phyloP scores from a whole-genome alignment of 768 basidiomycete genomes.

The Coprinellus micaceus region DNA sequence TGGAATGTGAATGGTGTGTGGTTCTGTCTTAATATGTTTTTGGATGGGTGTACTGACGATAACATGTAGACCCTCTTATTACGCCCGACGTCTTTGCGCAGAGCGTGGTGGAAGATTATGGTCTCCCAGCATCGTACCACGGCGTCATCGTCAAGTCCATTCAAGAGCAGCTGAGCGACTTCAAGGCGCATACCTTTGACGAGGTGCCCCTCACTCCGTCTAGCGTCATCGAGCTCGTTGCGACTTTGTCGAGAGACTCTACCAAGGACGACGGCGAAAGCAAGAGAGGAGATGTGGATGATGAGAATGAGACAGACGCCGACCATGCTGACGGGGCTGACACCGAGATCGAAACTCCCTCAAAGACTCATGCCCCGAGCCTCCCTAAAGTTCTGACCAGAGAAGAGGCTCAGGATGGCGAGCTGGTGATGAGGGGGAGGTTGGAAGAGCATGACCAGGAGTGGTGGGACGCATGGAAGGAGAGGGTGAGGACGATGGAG shows the following conservation, averaged over 20 bases:
- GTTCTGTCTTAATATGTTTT: not conserved
- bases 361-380: no score
- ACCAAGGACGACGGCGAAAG: constrained; percentile 2
- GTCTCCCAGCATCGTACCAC: constrained; percentile 63
- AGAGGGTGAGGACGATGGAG: constrained; percentile 40
- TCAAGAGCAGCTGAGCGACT: constrained; percentile 84
- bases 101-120: constrained; percentile 87
- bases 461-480: constrained; percentile 78
- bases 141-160: constrained; percentile 74
- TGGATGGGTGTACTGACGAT: not conserved
- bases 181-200: constrained; percentile 64
- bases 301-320: constrained; percentile 18
- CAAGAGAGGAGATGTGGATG: not conserved
- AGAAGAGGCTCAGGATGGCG: not conserved
- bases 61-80: constrained; percentile 69
- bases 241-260: no score
- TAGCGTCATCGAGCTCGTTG: no score
- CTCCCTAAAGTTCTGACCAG: no score
- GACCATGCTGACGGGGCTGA: not conserved
- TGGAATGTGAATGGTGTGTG: constrained; percentile 89
- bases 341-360: no score
- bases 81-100: constrained; percentile 90
- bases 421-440: constrained; percentile 28
- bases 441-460: constrained; percentile 46
- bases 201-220: no score